Conservation (phyloP, 2,329 filamentous ascomycete genomes). For the Arthrobotrys pseudoclavata region DNA sequence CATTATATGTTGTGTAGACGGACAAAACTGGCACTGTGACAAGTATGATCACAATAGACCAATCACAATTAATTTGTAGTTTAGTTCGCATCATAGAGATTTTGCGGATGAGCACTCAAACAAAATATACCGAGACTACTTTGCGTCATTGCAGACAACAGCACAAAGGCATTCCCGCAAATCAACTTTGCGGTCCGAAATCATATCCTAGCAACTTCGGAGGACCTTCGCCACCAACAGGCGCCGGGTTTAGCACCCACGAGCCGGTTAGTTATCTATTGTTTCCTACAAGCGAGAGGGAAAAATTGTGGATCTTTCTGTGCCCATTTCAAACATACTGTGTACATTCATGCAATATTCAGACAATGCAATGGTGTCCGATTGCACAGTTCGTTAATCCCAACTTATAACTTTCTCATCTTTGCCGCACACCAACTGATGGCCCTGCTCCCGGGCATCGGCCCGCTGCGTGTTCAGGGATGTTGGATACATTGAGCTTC, state of each 20-base stretch:
- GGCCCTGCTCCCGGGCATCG: background rate
- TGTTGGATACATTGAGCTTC: background rate
- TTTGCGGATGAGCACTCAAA: too few species aligned
- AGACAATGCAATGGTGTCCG: constrained; percentile 1
- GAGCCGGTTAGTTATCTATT: constrained; percentile 8
- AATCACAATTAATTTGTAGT: background rate
- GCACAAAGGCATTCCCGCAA: background rate
- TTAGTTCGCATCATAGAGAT: background rate
- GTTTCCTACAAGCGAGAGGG: constrained; percentile 4
- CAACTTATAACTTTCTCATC: background rate
- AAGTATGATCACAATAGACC: too few species aligned
- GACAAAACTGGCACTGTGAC: background rate
- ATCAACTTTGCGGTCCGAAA: background rate
- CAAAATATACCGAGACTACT: too few species aligned
- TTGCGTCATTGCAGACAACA: background rate
- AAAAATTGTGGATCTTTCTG: background rate
- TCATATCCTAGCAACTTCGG: background rate
- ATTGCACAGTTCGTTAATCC: background rate
- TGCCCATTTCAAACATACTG: background rate
- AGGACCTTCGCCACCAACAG: background rate
- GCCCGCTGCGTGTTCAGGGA: constrained; percentile 8
- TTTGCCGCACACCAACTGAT: background rate
- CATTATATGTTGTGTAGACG: background rate
- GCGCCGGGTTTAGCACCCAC: constrained; percentile 8
- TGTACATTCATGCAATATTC: too few species aligned